Evolutionary conservation across 139 green algal genomes (phyloP), one percentile per base, ranked within the genome.

Genomic region (Eudorina sp.): DNA sequence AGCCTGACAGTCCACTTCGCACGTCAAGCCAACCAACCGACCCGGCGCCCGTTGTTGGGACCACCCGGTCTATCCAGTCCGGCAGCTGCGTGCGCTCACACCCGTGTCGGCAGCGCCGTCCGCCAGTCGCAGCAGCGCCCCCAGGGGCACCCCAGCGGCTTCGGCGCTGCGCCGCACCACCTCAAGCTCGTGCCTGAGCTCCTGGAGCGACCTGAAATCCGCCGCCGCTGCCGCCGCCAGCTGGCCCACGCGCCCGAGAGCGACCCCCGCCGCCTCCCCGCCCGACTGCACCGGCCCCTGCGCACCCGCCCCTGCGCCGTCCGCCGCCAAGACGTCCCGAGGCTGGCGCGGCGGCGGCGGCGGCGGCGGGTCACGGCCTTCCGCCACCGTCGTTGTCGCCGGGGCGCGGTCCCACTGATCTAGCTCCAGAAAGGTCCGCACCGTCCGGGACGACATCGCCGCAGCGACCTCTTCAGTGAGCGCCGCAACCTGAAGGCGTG

Each of bases 381-480:
- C 55, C 55, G 4, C 55, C 23, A 8, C 55, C n/a, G n/a, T n/a
- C n/a, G n/a, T 66, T n/a, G 14, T 66, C 55, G 14, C 55, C 55
- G 14, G 18, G 55, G 19, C 55, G 4, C 23, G 55, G 5, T 29
- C 18, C 55, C 55, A 31, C 8, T 41, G 7, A n/a, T 80, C 43
- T 29, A 80, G 29, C 43, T 80, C 27, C 45, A 80, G 73, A n/a
- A 80, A 80, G 0, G 73, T 45, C 8, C 27, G 4, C 3, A 80
- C 45, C 3, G 73, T 80, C 18, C 29, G 73, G 8, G 73, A 80
- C 0, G 73, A 80, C 21, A 80, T 43, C 45, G 73, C 73, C 45
- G 73, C 27, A 7, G 73, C 43, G 11, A 80, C 43, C 73, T 80
- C 73, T 45, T 80, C 73, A n/a, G 60, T 3, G 27, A 80, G 45